Evolutionary conservation across 2,329 filamentous ascomycete species (phyloP).

Genomic region (Fusarium ambrosium): DNA sequence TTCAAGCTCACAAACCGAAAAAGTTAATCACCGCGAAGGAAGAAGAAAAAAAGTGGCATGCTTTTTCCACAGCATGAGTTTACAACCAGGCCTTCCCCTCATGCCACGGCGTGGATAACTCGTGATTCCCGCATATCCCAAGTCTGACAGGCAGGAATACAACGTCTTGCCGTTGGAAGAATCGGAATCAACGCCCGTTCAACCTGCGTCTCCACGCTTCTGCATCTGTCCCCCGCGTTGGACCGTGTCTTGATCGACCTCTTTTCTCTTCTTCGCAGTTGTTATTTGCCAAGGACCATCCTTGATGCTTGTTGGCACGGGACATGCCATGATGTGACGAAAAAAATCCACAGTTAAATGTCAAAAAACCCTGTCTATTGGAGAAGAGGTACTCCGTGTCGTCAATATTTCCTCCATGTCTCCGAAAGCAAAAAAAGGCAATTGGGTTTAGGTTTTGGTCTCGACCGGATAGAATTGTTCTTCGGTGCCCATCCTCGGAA

Average conservation of each 20-base stretch:
- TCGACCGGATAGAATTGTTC: neutral
- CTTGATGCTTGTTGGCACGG: slow-evolving; percentile 1
- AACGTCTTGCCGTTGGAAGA: neutral
- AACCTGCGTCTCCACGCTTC: neutral
- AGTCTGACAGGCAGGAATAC: slow-evolving; percentile 3
- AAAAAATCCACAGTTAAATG: neutral
- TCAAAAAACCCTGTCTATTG: neutral
- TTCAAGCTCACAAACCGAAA: neutral
- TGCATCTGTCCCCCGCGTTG: slow-evolving; percentile 3
- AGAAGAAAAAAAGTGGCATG: slow-evolving; percentile 9
- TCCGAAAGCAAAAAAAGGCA: neutral
- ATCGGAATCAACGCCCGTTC: neutral
- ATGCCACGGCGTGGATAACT: slow-evolving; percentile 8
- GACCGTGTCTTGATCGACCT: neutral
- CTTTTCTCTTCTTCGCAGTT: no score
- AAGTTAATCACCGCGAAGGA: neutral
- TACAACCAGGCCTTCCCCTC: slow-evolving; percentile 1
- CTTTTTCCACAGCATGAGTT: neutral
- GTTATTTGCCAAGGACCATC: neutral
- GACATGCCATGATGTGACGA: neutral
- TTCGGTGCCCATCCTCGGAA: neutral
- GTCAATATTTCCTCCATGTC: neutral
- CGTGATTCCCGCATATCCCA: slow-evolving; percentile 11
- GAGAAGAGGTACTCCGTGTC: neutral
- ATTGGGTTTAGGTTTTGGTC: neutral